phyloP scores from a whole-genome alignment of 768 basidiomycete species.

The Russula foetens region DNA sequence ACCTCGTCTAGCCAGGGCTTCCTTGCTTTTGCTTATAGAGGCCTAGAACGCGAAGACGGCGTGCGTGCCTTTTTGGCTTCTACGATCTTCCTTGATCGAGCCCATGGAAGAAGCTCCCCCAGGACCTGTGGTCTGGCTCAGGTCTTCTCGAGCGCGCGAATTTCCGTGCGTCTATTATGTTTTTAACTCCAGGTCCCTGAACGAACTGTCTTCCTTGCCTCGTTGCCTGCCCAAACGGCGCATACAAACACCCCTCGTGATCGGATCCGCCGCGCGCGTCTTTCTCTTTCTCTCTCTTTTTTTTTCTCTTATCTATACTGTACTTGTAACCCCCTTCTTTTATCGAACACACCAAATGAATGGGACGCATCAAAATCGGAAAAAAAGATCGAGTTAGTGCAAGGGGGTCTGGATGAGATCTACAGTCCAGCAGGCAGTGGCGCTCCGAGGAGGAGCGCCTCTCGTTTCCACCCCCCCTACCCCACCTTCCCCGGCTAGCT shows the following conservation, averaged over 20 bases:
- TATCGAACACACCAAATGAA: not conserved
- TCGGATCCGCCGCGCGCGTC: not conserved
- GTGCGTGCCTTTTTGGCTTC: conserved; percentile 9
- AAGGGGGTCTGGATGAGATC: not conserved
- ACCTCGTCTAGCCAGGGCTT: no score
- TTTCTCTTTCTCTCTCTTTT: not conserved
- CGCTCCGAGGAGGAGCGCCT: not conserved
- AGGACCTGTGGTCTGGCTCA: not conserved
- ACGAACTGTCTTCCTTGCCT: not conserved
- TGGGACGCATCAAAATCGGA: not conserved
- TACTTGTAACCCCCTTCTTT: not conserved
- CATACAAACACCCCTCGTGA: not conserved
- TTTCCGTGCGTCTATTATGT: conserved; percentile 1
- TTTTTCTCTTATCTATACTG: not conserved
- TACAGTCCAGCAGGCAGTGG: not conserved
- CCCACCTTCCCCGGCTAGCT: not conserved
- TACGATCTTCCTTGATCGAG: conserved; percentile 14
- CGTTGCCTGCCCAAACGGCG: not conserved
- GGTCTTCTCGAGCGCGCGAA: not conserved
- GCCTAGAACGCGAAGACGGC: conserved; percentile 5
- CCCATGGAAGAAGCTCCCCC: not conserved
- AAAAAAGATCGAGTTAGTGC: not conserved
- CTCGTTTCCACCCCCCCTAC: not conserved
- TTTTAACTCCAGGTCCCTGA: not conserved
- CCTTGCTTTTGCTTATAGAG: not conserved